These are phyloP conservation scores for Fusarium sp. DNA, from an alignment of 2,329 filamentous ascomycete genomes.

Conservation along the genomic window DNA sequence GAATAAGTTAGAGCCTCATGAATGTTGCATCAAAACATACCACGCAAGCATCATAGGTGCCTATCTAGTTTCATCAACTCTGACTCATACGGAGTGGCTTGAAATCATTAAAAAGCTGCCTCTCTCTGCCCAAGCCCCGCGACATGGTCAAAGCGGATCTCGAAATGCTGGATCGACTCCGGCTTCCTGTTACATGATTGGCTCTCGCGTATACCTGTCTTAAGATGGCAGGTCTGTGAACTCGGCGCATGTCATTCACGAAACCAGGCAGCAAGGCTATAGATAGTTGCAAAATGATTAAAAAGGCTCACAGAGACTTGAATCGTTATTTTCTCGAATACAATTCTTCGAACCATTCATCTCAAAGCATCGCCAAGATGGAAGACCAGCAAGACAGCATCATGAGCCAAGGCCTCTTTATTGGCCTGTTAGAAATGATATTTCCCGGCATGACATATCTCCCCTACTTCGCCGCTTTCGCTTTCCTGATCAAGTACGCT, in stretches of 20 bases:
- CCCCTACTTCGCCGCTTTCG: neutral
- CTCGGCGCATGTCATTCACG: neutral
- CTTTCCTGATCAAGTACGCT: neutral
- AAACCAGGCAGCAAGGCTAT: neutral
- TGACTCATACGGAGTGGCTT: neutral
- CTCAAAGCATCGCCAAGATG: neutral
- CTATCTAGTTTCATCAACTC: neutral
- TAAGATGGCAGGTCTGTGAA: neutral
- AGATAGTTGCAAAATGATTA: neutral
- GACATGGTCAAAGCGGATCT: neutral
- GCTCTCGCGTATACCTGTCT: neutral
- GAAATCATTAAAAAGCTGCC: neutral
- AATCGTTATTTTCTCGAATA: neutral
- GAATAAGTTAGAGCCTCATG: too few species aligned
- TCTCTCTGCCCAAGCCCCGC: neutral
- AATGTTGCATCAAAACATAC: too few species aligned
- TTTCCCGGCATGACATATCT: neutral
- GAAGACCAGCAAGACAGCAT: neutral
- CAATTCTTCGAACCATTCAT: neutral
- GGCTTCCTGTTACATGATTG: neutral
- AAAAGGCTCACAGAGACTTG: rapidly evolving
- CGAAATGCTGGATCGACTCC: neutral
- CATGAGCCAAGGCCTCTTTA: neutral
- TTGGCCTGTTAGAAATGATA: neutral
- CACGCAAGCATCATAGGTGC: neutral